Percentiles rank a stretch among this genome's conserved stretches.
Evolutionary conservation across 2,329 filamentous ascomycete genomes (phyloP).

Genomic region (Microsporum ferrugineum): DNA sequence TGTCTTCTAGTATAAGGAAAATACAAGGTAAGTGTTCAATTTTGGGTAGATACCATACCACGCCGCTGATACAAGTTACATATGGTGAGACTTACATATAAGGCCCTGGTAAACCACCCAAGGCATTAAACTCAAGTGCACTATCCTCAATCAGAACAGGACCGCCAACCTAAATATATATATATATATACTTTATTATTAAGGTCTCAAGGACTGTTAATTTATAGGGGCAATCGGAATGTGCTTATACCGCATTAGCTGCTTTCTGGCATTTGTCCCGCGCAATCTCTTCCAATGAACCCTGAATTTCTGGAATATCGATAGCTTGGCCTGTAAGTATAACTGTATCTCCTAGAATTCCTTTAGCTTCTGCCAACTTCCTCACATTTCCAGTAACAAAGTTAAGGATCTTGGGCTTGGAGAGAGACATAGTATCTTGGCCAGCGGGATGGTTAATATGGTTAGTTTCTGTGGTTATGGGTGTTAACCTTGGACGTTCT

Average conservation of each 20-base stretch:
- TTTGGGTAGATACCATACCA: too few relatives aligned
- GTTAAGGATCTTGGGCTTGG: slow-evolving; percentile 43
- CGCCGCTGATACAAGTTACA: too few relatives aligned
- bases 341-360: slow-evolving; percentile 65
- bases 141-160: slow-evolving; percentile 95
- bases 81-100: slow-evolving; percentile 61
- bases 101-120: slow-evolving; percentile 78
- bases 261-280: slow-evolving; percentile 75
- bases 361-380: slow-evolving; percentile 80
- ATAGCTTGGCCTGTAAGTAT: slow-evolving; percentile 61
- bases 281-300: slow-evolving; percentile 82
- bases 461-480: too few relatives aligned
- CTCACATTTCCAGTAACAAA: slow-evolving; percentile 97
- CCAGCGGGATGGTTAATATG: neutral
- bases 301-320: slow-evolving; percentile 83
- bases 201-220: neutral
- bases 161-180: slow-evolving; percentile 52
- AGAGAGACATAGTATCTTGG: neutral
- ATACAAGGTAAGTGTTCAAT: neutral
- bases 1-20: slow-evolving; percentile 56
- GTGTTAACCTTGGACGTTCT: too few relatives aligned
- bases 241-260: slow-evolving; percentile 55
- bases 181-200: neutral
- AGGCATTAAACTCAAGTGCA: slow-evolving; percentile 79
- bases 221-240: neutral